Conservation (phyloP, 2,329 filamentous ascomycete species). For the Diaporthe sp. region DNA sequence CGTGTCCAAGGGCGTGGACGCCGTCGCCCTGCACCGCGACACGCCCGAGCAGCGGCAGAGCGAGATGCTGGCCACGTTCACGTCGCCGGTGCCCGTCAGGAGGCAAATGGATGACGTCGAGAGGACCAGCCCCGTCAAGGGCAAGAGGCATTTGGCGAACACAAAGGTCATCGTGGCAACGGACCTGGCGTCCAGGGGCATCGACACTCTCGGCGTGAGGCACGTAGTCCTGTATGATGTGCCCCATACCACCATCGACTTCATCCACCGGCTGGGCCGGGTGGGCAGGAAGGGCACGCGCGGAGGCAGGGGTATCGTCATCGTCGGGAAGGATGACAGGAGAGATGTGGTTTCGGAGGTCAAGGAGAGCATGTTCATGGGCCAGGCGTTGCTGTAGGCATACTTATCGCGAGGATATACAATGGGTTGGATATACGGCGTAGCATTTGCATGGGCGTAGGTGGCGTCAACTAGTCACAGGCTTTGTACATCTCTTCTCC, state of each 20-base stretch:
- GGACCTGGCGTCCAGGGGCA: conserved; percentile 90
- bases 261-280: conserved; percentile 93
- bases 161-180: conserved; percentile 95
- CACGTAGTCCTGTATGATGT: conserved; percentile 97
- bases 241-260: conserved; percentile 97
- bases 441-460: background rate
- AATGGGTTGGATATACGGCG: background rate
- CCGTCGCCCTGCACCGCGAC: conserved; percentile 86
- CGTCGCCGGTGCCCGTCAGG: conserved; percentile 55
- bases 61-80: conserved; percentile 83
- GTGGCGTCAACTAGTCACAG: background rate
- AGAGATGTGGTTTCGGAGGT: conserved; percentile 93
- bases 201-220: conserved; percentile 90
- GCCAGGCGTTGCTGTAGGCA: conserved; percentile 77
- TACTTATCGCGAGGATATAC: background rate
- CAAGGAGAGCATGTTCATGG: conserved; percentile 87
- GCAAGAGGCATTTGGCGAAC: conserved; percentile 70
- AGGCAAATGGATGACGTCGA: conserved; percentile 43
- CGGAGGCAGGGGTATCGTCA: conserved; percentile 88
- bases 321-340: conserved; percentile 89
- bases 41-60: conserved; percentile 81
- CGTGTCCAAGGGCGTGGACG: conserved; percentile 86
- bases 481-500: background rate
- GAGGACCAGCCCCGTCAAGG: conserved; percentile 43
- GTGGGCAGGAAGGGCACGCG: conserved; percentile 93